Percentiles rank a stretch among this genome's conserved stretches.
These are phyloP conservation scores for Botrytis pseudocinerea DNA, from an alignment of 2,329 filamentous ascomycete species.

Conservation along the genomic window DNA sequence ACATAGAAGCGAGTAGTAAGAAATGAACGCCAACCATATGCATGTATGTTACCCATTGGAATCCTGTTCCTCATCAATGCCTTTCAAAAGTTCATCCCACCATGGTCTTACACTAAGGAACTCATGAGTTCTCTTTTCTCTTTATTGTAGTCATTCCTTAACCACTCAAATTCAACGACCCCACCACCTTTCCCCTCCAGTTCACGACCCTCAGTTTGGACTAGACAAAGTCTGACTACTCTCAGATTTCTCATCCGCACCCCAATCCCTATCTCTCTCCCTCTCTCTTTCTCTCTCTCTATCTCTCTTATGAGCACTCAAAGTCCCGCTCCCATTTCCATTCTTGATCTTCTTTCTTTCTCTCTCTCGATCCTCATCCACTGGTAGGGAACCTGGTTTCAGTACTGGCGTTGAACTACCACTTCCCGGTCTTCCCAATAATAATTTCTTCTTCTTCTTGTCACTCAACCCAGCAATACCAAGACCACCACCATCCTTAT, in stretches of 20 bases:
- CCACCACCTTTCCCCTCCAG: neutral
- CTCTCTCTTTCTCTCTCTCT: constrained; percentile 10
- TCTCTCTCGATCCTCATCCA: constrained; percentile 16
- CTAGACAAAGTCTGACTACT: constrained; percentile 23
- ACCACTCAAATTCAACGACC: neutral
- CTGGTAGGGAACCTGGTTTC: constrained; percentile 18
- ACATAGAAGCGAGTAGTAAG: neutral
- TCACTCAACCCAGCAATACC: constrained; percentile 1
- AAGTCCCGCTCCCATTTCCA: neutral
- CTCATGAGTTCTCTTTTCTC: constrained; percentile 1
- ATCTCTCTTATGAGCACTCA: constrained; percentile 6
- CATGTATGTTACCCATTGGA: constrained; percentile 3
- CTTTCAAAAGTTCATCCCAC: neutral
- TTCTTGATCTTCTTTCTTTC: constrained; percentile 22
- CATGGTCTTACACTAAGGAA: constrained; percentile 14
- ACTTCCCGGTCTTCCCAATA: constrained; percentile 25
- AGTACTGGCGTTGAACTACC: constrained; percentile 18
- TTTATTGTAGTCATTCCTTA: neutral
- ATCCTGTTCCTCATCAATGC: constrained; percentile 9
- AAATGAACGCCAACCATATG: constrained; percentile 16
- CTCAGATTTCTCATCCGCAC: constrained; percentile 20
- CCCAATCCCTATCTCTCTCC: constrained; percentile 11
- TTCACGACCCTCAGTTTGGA: constrained; percentile 12
- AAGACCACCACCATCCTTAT: constrained; percentile 18
- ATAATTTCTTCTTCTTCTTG: constrained; percentile 29